phyloP scores from a whole-genome alignment of 176 grass and related monocot genomes.

The Musa troglodytarum region DNA sequence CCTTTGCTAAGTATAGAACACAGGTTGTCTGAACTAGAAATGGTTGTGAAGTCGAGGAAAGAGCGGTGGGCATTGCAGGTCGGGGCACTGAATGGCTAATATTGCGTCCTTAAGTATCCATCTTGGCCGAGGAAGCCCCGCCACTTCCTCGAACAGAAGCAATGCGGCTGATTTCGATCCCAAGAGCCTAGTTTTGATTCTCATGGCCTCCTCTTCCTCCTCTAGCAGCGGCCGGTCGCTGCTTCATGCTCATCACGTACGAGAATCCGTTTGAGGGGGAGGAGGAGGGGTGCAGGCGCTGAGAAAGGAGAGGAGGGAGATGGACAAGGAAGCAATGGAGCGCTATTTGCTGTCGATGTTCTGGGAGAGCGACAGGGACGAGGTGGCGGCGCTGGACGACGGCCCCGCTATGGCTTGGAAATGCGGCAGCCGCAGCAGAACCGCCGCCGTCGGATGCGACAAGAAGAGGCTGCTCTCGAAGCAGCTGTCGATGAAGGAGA shows the following conservation, averaged over 20 bases:
- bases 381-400: background rate
- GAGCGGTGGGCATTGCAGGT: constrained; percentile 15
- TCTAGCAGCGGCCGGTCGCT: background rate
- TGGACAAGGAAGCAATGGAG: background rate
- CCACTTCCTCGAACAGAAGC: background rate
- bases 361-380: background rate
- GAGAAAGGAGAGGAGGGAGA: background rate
- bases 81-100: background rate
- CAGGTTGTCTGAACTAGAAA: background rate
- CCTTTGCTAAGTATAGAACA: background rate
- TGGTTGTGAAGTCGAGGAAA: background rate
- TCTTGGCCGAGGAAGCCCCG: background rate
- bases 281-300: background rate
- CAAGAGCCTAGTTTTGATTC: background rate
- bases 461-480: constrained; percentile 10
- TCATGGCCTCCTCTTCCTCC: background rate
- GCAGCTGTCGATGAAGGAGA: constrained; percentile 25
- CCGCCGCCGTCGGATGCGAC: too few species aligned
- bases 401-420: background rate
- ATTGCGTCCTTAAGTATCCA: background rate
- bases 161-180: background rate
- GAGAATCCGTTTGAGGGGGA: background rate
- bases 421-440: background rate
- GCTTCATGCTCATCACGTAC: background rate
- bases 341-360: background rate